Evolutionary conservation across 179 eudicot species (phyloP), one percentile per base, ranked within the genome.

Genomic region (Sideroxylon spinosum): DNA sequence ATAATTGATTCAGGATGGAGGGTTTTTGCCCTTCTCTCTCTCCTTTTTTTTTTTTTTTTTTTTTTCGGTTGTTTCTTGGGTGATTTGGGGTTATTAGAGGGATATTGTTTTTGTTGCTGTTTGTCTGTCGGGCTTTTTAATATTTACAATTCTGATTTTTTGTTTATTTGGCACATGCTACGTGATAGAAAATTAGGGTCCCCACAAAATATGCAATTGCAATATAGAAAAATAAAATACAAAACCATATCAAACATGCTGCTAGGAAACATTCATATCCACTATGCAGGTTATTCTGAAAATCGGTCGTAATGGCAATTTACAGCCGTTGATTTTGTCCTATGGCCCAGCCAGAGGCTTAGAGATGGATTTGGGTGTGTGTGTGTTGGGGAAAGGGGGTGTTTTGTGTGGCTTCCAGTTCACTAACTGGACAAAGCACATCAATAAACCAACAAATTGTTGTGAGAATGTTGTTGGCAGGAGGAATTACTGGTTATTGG

Each of bases 1-100:
- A 17, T 22, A 72, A 48, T 28, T 72, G 48, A 72, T 72, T 49
- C 20, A 20, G 4, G 74, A 44, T 53, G 75, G 75, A 72, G 75
- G 7, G 4, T 37, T 23, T 49, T n/a, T 25, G 63, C 8, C 7
- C 6, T 25, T 25, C 6, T 25, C n/a, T n/a, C n/a, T n/a, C n/a
- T n/a, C n/a, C n/a, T n/a, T n/a, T n/a, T n/a, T n/a, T n/a, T n/a
- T n/a, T n/a, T n/a, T n/a, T n/a, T n/a, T n/a, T n/a, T n/a, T 25
- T 52, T 25, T 25, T 55, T 17, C 5, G 44, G 44, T 37, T 37
- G 44, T 25, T 14, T 25, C 6, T 71, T 50, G 1, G n/a, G 26
- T 7, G 29, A 9, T 20, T 49, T 22, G 19, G 74, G n/a, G 28
- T 49, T 22, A 8, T 49, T 70, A 19, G 23, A 4, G 74, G 14